These are phyloP conservation scores for Paxillus rubicundulus DNA, from an alignment of 768 basidiomycete species.

Conservation along the genomic window DNA sequence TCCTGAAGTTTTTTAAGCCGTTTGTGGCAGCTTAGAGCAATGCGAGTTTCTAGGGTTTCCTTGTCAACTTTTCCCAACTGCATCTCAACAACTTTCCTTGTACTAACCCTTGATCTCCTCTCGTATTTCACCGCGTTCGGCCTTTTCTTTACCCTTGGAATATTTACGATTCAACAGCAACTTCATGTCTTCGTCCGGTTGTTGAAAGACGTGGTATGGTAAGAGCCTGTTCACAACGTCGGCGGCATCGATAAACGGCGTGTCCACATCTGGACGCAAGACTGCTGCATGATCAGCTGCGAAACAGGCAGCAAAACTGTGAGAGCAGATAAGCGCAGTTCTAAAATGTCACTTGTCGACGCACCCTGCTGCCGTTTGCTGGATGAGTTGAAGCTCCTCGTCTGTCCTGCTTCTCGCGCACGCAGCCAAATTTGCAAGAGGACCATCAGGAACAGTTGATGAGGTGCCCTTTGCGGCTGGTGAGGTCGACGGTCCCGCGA, in stretches of 20 bases:
- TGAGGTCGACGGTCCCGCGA: slow-evolving; percentile 28
- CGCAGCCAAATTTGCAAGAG: slow-evolving; percentile 17
- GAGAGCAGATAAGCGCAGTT: slow-evolving; percentile 15
- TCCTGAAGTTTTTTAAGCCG: slow-evolving; percentile 54
- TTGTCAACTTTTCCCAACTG: slow-evolving; percentile 4
- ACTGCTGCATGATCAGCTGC: slow-evolving; percentile 61
- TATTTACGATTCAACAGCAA: slow-evolving; percentile 17
- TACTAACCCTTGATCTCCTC: slow-evolving; percentile 54
- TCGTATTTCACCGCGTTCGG: slow-evolving; percentile 40
- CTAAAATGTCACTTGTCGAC: slow-evolving; percentile 13
- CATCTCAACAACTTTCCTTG: not conserved
- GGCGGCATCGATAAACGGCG: slow-evolving; percentile 57
- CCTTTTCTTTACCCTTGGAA: slow-evolving; percentile 67
- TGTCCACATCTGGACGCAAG: slow-evolving; percentile 64
- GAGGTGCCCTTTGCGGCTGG: slow-evolving; percentile 4
- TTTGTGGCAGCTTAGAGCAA: slow-evolving; percentile 64
- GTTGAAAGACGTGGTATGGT: slow-evolving; percentile 79
- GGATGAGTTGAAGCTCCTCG: slow-evolving; percentile 52
- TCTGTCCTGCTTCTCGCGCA: slow-evolving; percentile 39
- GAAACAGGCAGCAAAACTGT: slow-evolving; percentile 50
- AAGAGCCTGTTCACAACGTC: slow-evolving; percentile 72
- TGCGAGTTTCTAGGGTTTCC: slow-evolving; percentile 54
- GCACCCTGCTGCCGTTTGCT: slow-evolving; percentile 50
- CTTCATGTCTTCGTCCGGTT: slow-evolving; percentile 64
- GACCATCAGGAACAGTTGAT: slow-evolving; percentile 20